Percentiles rank a stretch among this genome's conserved stretches.
phyloP scores from a whole-genome alignment of 768 basidiomycete genomes.

The Boletus sp. region DNA sequence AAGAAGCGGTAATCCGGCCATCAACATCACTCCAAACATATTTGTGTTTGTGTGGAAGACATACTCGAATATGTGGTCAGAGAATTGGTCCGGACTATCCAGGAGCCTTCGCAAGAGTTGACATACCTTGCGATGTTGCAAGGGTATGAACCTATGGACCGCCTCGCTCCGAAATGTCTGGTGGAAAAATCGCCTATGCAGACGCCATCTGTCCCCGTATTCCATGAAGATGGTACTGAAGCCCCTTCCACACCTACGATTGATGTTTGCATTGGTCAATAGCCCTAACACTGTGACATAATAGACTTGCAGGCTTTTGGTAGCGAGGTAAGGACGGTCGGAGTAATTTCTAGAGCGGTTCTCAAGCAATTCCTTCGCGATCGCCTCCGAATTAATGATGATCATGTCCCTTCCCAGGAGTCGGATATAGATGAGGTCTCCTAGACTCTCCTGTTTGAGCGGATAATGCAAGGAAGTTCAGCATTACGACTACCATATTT shows the following conservation, averaged over 20 bases:
- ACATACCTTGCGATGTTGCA: slow-evolving; percentile 31
- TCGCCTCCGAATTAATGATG: slow-evolving; percentile 44
- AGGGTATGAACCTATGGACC: slow-evolving; percentile 27
- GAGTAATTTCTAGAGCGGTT: slow-evolving; percentile 48
- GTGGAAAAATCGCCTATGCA: slow-evolving; percentile 31
- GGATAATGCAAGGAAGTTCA: background rate
- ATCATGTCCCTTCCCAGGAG: slow-evolving; percentile 45
- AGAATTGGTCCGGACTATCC: slow-evolving; percentile 32
- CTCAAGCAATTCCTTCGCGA: slow-evolving; percentile 47
- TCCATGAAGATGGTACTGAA: slow-evolving; percentile 25
- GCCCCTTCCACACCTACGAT: slow-evolving; percentile 19
- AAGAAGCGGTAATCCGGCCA: background rate
- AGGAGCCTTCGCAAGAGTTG: slow-evolving; percentile 34
- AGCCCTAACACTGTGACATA: background rate
- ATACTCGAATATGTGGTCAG: slow-evolving; percentile 36
- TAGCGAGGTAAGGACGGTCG: slow-evolving; percentile 41
- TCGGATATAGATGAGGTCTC: slow-evolving; percentile 48
- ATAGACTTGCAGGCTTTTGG: slow-evolving; percentile 8
- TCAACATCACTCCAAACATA: background rate
- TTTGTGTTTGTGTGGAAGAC: background rate
- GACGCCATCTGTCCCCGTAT: slow-evolving; percentile 35
- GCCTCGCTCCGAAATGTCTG: slow-evolving; percentile 24
- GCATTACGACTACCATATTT: slow-evolving; percentile 30
- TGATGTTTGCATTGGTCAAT: background rate
- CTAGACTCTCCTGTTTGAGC: slow-evolving; percentile 19